Base-by-base conservation (phyloP, 140 eudicot genomes). In the Artemisia princeps region DNA sequence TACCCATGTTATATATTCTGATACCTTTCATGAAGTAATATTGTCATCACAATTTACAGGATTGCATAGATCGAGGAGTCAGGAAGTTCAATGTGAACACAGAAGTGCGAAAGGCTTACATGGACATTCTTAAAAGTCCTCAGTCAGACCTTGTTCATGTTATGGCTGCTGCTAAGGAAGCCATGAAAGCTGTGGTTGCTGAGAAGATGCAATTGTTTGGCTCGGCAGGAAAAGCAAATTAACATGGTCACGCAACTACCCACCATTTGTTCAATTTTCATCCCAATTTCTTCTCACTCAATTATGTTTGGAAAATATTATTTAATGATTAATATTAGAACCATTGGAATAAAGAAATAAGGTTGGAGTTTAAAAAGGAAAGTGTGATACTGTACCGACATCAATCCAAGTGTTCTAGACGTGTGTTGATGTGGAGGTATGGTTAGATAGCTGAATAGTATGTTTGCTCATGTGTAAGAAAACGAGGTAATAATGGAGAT, bases 11-110 rank as follows among this genome's bases (percentile, higher is more conserved):
- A 46, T 8, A 45, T 26, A 19, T 55, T 13, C 14, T 3, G 16
- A 54, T 22, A 64, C 60, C 14, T 65, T 16, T 30, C 51, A 10
- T 62, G 8, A 62, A 40, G 52, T 24, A 7, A 62, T 16, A 6
- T 7, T 17, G 11, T n/a, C 9, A 24, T 59, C 14, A 59, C 6
- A 55, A 49, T 49, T 42, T 40, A 55, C 86, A 92, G 99, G 89
- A 83, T 67, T 92, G 99, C 71, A 82, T 92, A 70, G 82, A 80
- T 51, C 79, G 52, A 11, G 99, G 99, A 13, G 96, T 92, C 51
- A 79, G 90, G 77, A 92, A 92, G 80, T 92, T 92, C 76, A 92
- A 92, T 17, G 99, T 92, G 26, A 92, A 92, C 77, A 92, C 96
- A 0, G 99, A 92, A 83, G 95, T 92, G 45, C 69, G 99, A 37